Percentiles rank a stretch among this genome's conserved stretches.
Conservation (phyloP, 371 early-diverging fungal genomes). For the Mortierella sp. region DNA sequence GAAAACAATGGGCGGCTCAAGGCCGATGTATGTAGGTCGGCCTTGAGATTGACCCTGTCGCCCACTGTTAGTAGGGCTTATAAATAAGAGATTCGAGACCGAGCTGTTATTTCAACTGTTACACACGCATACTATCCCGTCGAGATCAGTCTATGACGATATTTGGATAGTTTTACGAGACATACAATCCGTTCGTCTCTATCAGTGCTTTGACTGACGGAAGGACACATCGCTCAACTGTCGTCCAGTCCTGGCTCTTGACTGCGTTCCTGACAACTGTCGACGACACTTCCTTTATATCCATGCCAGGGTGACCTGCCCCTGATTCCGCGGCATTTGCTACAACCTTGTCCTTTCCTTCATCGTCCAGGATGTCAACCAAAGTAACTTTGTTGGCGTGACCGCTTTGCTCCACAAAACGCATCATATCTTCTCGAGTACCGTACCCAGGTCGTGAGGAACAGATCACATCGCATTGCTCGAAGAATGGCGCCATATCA, state of each 20-base stretch:
- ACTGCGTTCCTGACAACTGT: conserved; percentile 43
- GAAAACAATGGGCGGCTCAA: too few species aligned
- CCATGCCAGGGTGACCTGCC: conserved; percentile 3
- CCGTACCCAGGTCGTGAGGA: conserved; percentile 61
- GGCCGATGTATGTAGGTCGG: too few species aligned
- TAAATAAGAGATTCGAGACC: neutral
- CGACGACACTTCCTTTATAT: conserved; percentile 44
- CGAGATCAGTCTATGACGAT: too few species aligned
- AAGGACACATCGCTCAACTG: conserved; percentile 30
- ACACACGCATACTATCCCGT: too few species aligned
- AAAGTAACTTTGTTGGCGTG: conserved; percentile 38
- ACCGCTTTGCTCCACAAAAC: conserved; percentile 45
- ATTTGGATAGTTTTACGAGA: neutral
- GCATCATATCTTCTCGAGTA: conserved; percentile 46
- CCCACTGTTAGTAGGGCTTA: too few species aligned
- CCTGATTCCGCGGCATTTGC: neutral
- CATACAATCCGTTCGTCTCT: conserved; percentile 31
- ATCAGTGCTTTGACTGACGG: conserved; percentile 36
- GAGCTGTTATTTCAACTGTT: too few species aligned
- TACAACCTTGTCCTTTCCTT: conserved; percentile 1
- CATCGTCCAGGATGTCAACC: conserved; percentile 38
- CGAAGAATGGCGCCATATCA: conserved; percentile 63
- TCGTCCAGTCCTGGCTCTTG: conserved; percentile 33
- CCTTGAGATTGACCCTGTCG: too few species aligned
- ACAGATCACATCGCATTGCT: conserved; percentile 58